Evolutionary conservation across 495 filamentous ascomycete genomes (phyloP).

Genomic region (Aspergillus nanangensis): DNA sequence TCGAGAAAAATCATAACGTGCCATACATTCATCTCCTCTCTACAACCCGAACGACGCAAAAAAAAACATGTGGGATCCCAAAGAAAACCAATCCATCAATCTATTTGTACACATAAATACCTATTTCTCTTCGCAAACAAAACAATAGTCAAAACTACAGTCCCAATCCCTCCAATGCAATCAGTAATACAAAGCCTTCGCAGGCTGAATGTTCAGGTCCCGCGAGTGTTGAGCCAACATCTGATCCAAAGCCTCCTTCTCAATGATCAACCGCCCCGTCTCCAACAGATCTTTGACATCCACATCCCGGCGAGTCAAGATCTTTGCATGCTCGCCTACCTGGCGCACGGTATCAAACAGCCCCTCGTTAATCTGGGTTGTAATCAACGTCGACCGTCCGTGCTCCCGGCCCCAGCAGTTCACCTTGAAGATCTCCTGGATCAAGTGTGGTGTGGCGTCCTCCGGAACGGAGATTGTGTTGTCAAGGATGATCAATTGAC

Average conservation of each 20-base stretch:
- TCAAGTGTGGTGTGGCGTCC: conserved; percentile 50
- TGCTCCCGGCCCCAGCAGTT: conserved; percentile 68
- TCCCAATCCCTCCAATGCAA: conserved; percentile 3
- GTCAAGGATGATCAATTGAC: conserved; percentile 80
- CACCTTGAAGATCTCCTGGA: conserved; percentile 57
- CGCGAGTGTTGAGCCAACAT: conserved; percentile 72
- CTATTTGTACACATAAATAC: conserved; percentile 36
- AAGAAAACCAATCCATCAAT: conserved; percentile 8
- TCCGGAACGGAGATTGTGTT: conserved; percentile 60
- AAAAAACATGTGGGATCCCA: no score
- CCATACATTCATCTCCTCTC: neutral
- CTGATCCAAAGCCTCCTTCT: conserved; percentile 71
- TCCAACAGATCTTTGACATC: conserved; percentile 93
- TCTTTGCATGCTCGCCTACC: conserved; percentile 60
- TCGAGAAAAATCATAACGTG: no score
- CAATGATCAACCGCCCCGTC: conserved; percentile 78
- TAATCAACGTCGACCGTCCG: conserved; percentile 77
- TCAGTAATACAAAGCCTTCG: conserved; percentile 36
- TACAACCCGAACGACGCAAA: no score
- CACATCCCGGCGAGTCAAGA: conserved; percentile 65
- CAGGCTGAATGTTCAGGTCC: conserved; percentile 50
- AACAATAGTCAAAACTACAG: conserved; percentile 1
- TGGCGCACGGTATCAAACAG: conserved; percentile 46
- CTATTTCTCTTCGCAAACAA: conserved; percentile 15
- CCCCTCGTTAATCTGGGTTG: conserved; percentile 37